Evolutionary conservation across 306 rosid species (phyloP).

Genomic region (Cucurbita moschata): DNA sequence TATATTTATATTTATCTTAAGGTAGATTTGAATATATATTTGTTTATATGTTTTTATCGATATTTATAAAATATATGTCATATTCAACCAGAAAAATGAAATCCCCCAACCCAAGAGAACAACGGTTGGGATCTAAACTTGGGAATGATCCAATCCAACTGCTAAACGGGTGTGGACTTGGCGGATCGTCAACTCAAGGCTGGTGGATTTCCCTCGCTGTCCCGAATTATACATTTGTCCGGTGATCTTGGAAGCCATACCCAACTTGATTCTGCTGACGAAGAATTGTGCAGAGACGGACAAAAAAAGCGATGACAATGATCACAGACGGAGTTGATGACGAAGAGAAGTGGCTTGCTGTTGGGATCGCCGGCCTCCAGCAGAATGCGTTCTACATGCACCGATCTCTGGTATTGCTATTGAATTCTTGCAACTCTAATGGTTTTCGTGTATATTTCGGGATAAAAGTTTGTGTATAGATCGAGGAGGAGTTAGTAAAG

Average conservation of each 20-base stretch:
- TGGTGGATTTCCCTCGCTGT: neutral
- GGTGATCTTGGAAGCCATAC: neutral
- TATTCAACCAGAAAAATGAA: too few species aligned
- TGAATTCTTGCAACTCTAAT: constrained; percentile 6
- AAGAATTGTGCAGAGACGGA: neutral
- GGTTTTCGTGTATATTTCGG: neutral
- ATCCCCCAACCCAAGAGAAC: neutral
- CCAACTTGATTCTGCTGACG: neutral
- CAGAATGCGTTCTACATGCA: constrained; percentile 97
- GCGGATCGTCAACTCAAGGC: neutral
- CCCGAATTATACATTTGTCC: neutral
- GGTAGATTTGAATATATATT: too few species aligned
- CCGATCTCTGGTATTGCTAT: constrained; percentile 68
- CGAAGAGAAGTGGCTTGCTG: constrained; percentile 86
- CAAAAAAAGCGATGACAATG: constrained; percentile 23
- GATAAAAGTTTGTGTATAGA: neutral
- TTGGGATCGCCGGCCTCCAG: constrained; percentile 96
- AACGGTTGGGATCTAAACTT: neutral
- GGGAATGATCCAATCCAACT: neutral
- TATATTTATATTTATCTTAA: too few species aligned
- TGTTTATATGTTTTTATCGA: neutral
- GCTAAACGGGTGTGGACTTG: neutral
- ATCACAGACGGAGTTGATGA: constrained; percentile 77
- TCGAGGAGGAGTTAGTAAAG: neutral
- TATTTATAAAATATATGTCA: too few species aligned